Evolutionary conservation across 306 rosid genomes (phyloP), one percentile per base, ranked within the genome.

Genomic region (Cucumis melo): DNA sequence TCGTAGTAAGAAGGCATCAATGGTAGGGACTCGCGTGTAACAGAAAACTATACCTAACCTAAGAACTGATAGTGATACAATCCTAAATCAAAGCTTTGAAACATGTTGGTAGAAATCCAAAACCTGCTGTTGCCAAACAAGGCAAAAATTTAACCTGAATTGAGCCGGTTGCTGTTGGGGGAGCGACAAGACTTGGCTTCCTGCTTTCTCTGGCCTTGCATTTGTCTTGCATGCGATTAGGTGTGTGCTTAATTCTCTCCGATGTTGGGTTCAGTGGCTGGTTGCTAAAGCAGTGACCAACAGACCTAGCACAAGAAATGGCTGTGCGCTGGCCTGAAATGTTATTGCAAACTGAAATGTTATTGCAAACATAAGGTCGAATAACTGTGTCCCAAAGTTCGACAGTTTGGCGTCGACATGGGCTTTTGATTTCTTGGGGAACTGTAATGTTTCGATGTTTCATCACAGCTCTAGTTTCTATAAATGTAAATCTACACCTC

Each of bases 321-420:
- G 91, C 77, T 87, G 91, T 32, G 91, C 91, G 11, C 91, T 87
- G 11, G 89, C 91, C 91, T 87, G 87, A 62, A 80, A 83, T 50
- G 20, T 46, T 14, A 13, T 34, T 32, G 58, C 39, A 72, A 50
- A 72, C 60, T 87, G 87, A 62, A 80, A 83, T 50, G 20, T 46
- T 14, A 13, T 34, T 32, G 58, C 39, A 72, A 50, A 72, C 60
- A 24, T 14, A 6, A 12, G 16, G 39, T 70, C 19, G 12, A 42
- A 21, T 41, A 20, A 67, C 36, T 64, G 19, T 61, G 41, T 15
- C 20, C 2, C 21, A 36, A 65, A 65, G 10, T n/a, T 66, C 3
- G 17, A 10, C 23, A 10, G 5, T 66, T 32, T 39, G 27, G 44
- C 5, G 21, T 4, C 15, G 67, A 14, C 41, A 27, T 61, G 41